Base-by-base conservation (phyloP, 2,329 filamentous ascomycete species). In the Aspergillus sp. region DNA sequence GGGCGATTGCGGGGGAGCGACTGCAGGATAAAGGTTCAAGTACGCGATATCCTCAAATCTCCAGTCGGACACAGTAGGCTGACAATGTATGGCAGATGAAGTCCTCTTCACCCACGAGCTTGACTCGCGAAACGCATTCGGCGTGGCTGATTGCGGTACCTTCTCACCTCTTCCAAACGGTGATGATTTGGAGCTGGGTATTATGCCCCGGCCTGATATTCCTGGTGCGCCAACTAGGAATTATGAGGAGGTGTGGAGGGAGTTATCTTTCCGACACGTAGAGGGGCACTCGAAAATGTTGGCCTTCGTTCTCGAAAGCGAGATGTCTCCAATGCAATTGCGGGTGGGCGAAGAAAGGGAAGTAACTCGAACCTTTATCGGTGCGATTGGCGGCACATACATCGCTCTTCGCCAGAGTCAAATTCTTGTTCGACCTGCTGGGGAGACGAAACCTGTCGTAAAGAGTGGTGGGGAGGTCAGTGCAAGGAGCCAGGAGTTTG, bases 211-310 rank as follows among this genome's bases (percentile, higher is more conserved):
- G 14, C 65, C 68, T 21, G 73, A 77, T 62, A 54, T 70, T 0
- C 67, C 70, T 1, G 71, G 70, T 2, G 63, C 64, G 9, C 70
- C 69, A 3, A 58, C 73, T 0, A 68, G 67, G 3, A 65, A 69
- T 7, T 91, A 92, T 63, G 87, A 90, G 68, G 88, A 91, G 70
- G 68, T 88, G 2, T 90, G 88, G 88, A 70, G 74, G 2, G 82
- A 86, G 43, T 70, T 76, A 2, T 65, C 72, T 3, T 66, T 78
- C 11, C 54, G 52, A 8, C 51, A 59, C 2, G 68, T 72, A 0
- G 66, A 71, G 14, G 71, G 68, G 0, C 15, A 52, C 2, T 17
- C 50, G 0, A 60, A 52, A 9, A 66, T 66, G 3, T 40, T 71
- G 6, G 71, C 70, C 2, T 73, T 70, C 68, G 61, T 74, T 21